Conservation (phyloP, 2,329 filamentous ascomycete genomes). For the Aspergillus piperis region DNA sequence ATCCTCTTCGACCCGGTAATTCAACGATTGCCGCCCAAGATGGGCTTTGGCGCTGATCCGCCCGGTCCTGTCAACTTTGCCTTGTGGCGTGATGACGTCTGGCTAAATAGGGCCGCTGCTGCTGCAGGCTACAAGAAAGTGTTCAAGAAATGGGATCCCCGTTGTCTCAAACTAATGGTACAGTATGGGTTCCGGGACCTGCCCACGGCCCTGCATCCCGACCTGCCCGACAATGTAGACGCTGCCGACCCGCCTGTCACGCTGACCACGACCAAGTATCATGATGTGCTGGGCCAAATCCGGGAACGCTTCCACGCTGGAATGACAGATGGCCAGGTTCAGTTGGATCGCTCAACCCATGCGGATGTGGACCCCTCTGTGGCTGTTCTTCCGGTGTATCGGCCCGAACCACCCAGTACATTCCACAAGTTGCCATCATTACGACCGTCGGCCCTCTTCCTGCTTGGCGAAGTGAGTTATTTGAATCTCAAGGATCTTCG, state of each 20-base stretch:
- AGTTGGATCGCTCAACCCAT: conserved; percentile 11
- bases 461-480: neutral
- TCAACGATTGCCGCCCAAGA: neutral
- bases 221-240: neutral
- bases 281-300: conserved; percentile 29
- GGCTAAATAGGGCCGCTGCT: neutral
- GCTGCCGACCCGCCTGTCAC: neutral
- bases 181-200: neutral
- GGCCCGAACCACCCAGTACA: conserved; percentile 8
- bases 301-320: conserved; percentile 31
- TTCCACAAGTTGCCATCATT: conserved; percentile 10
- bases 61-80: neutral
- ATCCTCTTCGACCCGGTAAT: conserved; percentile 10
- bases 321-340: conserved; percentile 31
- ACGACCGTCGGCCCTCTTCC: conserved; percentile 12
- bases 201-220: neutral
- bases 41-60: neutral
- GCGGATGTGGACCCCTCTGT: conserved; percentile 11
- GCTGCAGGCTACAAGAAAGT: neutral
- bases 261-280: conserved; percentile 2
- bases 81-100: neutral
- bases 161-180: neutral
- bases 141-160: neutral
- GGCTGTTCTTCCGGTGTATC: conserved; percentile 11
- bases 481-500: neutral